Evolutionary conservation across 2,329 filamentous ascomycete species (phyloP), one percentile per base, ranked within the genome.

Genomic region (Cladophialophora bantiana): DNA sequence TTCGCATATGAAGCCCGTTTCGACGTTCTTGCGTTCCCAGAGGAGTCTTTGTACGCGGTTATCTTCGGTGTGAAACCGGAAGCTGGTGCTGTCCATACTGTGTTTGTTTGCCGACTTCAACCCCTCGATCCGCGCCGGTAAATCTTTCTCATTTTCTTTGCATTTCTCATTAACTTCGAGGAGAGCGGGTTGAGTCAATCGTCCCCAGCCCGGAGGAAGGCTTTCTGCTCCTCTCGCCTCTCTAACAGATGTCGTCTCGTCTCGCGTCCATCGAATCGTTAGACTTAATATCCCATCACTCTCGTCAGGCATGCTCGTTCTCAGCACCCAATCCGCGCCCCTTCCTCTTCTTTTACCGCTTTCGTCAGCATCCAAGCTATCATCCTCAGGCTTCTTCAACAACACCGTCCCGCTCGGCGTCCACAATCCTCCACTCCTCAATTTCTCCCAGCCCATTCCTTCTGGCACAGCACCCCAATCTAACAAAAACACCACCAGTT

Each of bases 401-500:
- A 89, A 74, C 0, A 83, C 77, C 38, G 86, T 88, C 3, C 86
- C 87, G 0, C 83, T 82, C 0, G 87, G 86, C 2, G 87, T 86
- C 86, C 87, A 89, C 1, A 89, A 72, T 0, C 87, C 87, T 4
- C 85, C 85, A 0, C 83, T 83, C 32, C 85, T 80, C 64, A 89
- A 69, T 69, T 88, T 76, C 48, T 82, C 83, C 83, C 86, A 88
- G 1, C 86, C 87, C 58, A 85, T 84, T 0, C 84, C 75, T 65
- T 88, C 85, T 0, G 87, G 87, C 2, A 88, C 79, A 1, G 88
- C 88, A 1, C 88, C 88, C 7, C 89, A 79, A 74, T 90, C 88
- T 1, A 90, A 76, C 40, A 90, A 77, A 67, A 90, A 90, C 32
- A 82, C 83, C 0, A 90, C 77, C 2, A 90, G 77, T 69, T 88